Evolutionary conservation across 73 alveolate genomes (phyloP).

Genomic region (Paramecium tetraurelia): DNA sequence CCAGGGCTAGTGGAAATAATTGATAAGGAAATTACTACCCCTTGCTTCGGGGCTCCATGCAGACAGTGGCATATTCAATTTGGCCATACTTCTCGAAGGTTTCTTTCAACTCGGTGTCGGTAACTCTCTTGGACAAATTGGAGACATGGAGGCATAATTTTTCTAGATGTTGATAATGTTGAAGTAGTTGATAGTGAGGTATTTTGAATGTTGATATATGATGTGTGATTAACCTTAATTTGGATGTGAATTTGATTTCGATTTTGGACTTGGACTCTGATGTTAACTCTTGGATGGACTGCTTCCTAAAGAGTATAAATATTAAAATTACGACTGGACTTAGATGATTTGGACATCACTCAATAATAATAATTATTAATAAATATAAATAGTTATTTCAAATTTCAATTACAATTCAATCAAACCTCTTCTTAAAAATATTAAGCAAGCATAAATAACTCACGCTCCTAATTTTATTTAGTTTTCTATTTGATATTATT

Average conservation of each 20-base stretch:
- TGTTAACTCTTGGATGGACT: constrained; percentile 35
- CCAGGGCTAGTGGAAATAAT: not conserved
- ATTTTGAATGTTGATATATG: constrained; percentile 30
- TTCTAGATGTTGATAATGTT: constrained; percentile 20
- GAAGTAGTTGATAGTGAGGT: constrained; percentile 23
- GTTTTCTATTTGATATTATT: not conserved
- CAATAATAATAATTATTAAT: not conserved
- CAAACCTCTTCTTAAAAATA: not conserved
- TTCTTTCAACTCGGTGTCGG: constrained; percentile 26
- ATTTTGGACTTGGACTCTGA: not conserved
- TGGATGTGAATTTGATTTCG: constrained; percentile 35
- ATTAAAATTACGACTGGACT: not conserved
- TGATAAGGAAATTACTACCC: not conserved
- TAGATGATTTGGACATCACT: constrained; percentile 11
- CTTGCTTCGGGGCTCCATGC: constrained; percentile 31
- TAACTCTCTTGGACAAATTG: constrained; percentile 9
- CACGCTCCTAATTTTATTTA: not conserved
- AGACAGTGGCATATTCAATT: constrained; percentile 5
- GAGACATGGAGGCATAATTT: constrained; percentile 33
- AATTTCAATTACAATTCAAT: not conserved
- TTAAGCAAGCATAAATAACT: not conserved
- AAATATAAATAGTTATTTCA: not conserved
- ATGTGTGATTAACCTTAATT: constrained; percentile 29
- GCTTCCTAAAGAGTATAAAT: not conserved
- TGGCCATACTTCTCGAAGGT: not conserved